Evolutionary conservation across 345 rosid genomes (phyloP), one percentile per base, ranked within the genome.

Genomic region (Pugionium cornutum): DNA sequence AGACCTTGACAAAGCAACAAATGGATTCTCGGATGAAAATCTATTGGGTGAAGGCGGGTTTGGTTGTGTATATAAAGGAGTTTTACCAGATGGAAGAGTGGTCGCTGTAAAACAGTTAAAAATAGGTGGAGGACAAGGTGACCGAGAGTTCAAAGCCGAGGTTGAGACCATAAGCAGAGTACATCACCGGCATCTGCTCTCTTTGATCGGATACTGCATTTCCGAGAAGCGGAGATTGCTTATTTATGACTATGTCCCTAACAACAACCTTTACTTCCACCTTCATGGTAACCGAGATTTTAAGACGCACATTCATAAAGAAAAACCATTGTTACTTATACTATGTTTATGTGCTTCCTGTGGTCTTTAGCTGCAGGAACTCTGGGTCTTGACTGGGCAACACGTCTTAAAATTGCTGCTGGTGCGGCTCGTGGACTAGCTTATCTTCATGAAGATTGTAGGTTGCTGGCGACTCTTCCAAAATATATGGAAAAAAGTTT

Each of bases 371-470:
- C 79, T 34, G 75, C 78, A 77, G 84, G 76, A 33, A 68, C 77
- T 65, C 85, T 83, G 0, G 86, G 83, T 69, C 73, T 89, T 30
- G 91, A 85, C 63, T 92, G 98, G 98, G 79, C 67, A 69, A 80
- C 76, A 58, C 97, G 97, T 41, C 72, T 89, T 30, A 92, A 77
- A 80, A 78, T 89, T 59, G 94, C 96, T 65, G 83, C 78, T 56
- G 98, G 98, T 64, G 98, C 97, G 30, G 97, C 97, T 78, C 98
- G 97, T 55, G 98, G 98, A 63, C 59, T 89, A 77, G 91, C 96
- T 78, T 92, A 92, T 81, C 98, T 92, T 63, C 97, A 92, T 81
- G 97, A 92, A 77, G 97, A 88, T 69, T 92, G 98, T 89, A 78
- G 83, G 92, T 72, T 67, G 30, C 69, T 66, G 33, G 11, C 3